Base-by-base conservation (phyloP, 1,139 yeast genomes). In the Sugiyamaella novakii region DNA sequence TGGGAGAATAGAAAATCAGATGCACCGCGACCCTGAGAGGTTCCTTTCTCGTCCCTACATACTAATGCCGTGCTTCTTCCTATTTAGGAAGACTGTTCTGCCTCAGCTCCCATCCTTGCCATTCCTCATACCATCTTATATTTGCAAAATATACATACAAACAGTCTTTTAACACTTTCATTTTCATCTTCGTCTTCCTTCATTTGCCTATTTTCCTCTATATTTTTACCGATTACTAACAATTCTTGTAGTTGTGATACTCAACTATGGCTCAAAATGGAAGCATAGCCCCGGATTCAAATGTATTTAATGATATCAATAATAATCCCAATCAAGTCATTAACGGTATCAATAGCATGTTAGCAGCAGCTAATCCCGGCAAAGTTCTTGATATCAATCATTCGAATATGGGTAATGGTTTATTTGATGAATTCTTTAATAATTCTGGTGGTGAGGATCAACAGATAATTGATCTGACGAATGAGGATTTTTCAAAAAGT, bases 251-350 rank as follows among this genome's bases (percentile, higher is more conserved):
- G 42, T 27, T 27, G 19, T 17, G 30, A 11, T 7, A 5, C n/a
- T 21, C 22, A n/a, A 7, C 33, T 27, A 38, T 38, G 42, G 33
- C 25, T n/a, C 33, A 38, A 5, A 38, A 17, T 27, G 42, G 27
- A n/a, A n/a, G n/a, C n/a, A n/a, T n/a, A n/a, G n/a, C n/a, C n/a
- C n/a, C n/a, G n/a, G n/a, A n/a, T n/a, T n/a, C n/a, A n/a, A n/a
- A n/a, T n/a, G n/a, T n/a, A n/a, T n/a, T n/a, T n/a, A n/a, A n/a
- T n/a, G n/a, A n/a, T n/a, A n/a, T n/a, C n/a, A n/a, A n/a, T n/a
- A n/a, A n/a, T n/a, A n/a, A n/a, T n/a, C 41, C 42, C 33, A 19
- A 38, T 27, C n/a, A n/a, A n/a, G n/a, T n/a, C n/a, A n/a, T n/a
- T n/a, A n/a, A n/a, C n/a, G n/a, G n/a, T 25, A 25, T 27, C 22